Percentiles rank a stretch among this genome's conserved stretches.
Conservation (phyloP, 1,284 basidiomycete species). For the Moesziomyces parantarcticus region DNA sequence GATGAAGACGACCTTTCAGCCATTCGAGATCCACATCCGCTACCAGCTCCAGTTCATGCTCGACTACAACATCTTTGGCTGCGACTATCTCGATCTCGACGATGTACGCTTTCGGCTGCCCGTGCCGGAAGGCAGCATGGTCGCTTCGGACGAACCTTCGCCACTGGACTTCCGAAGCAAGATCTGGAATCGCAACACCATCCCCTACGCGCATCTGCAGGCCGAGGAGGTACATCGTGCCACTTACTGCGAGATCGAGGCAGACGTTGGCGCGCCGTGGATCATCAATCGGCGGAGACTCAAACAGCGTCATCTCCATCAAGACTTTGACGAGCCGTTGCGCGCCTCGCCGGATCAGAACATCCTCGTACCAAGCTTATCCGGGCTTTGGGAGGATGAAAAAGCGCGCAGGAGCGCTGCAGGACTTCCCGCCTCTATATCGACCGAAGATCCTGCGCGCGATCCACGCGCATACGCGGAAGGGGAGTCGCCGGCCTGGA, state of each 20-base stretch:
- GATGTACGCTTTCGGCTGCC: conserved; percentile 71
- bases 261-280: conserved; percentile 82
- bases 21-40: conserved; percentile 83
- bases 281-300: conserved; percentile 85
- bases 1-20: conserved; percentile 75
- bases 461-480: conserved; percentile 41
- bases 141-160: conserved; percentile 19
- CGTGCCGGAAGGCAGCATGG: conserved; percentile 67
- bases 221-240: conserved; percentile 66
- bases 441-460: conserved; percentile 42
- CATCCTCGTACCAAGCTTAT: conserved; percentile 85
- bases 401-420: conserved; percentile 73
- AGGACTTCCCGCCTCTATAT: conserved; percentile 52
- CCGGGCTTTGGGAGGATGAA: conserved; percentile 96
- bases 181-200: conserved; percentile 40
- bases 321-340: conserved; percentile 70
- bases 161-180: conserved; percentile 26
- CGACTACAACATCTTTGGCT: conserved; percentile 94
- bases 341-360: conserved; percentile 68
- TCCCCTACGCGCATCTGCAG: conserved; percentile 40
- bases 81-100: conserved; percentile 81
- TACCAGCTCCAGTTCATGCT: conserved; percentile 92
- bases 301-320: conserved; percentile 78
- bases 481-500: conserved; percentile 57
- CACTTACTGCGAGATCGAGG: conserved; percentile 81